phyloP scores from a whole-genome alignment of 2,329 filamentous ascomycete genomes.

The Neofusicoccum cordaticola region DNA sequence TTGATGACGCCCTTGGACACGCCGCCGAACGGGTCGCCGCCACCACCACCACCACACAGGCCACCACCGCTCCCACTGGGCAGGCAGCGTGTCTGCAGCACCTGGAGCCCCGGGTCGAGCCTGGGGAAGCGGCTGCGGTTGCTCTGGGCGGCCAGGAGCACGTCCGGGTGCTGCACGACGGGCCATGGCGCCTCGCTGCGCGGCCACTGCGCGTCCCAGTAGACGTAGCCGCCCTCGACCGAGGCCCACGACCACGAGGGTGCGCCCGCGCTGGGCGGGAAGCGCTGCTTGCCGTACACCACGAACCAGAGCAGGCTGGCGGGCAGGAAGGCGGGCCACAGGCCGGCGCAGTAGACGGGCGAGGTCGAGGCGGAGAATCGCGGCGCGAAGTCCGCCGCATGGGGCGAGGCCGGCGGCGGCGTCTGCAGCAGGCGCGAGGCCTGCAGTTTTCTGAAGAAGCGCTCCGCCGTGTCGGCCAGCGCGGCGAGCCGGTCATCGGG shows the following conservation, averaged over 20 bases:
- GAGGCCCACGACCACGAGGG: slow-evolving; percentile 8
- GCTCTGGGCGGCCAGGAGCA: not conserved
- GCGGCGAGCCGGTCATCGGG: not conserved
- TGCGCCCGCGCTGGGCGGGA: not conserved
- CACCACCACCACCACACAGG: no score
- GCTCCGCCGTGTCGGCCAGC: not conserved
- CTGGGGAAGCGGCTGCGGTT: not conserved
- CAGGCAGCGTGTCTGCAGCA: not conserved
- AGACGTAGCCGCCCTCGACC: slow-evolving; percentile 3
- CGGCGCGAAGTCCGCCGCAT: no score
- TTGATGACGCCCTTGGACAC: not conserved
- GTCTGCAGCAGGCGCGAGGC: not conserved
- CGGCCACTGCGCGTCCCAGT: slow-evolving; percentile 7
- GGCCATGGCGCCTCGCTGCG: not conserved
- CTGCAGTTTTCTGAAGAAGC: not conserved
- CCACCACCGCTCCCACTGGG: not conserved
- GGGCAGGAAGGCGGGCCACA: slow-evolving; percentile 1
- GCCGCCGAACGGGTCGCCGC: not conserved
- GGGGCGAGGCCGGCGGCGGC: not conserved
- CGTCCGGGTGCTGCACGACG: not conserved
- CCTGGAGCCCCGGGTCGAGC: not conserved
- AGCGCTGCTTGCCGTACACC: not conserved
- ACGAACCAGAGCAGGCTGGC: slow-evolving; percentile 7
- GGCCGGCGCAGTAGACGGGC: not conserved
- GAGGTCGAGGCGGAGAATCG: not conserved